phyloP scores from a whole-genome alignment of 768 basidiomycete genomes.

The Royoungia palumana region DNA sequence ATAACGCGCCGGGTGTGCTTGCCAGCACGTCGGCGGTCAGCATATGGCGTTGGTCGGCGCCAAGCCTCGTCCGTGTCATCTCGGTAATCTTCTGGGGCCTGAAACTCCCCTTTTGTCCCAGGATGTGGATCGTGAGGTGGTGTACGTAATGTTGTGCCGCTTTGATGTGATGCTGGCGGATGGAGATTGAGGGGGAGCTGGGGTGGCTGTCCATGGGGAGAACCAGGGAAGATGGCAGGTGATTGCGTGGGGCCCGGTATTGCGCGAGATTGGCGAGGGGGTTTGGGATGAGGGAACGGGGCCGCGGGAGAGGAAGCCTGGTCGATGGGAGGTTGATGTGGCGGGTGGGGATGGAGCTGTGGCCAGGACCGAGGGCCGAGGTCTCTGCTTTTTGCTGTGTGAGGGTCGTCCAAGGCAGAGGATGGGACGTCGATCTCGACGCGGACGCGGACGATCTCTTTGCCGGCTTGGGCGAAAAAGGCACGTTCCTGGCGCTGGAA shows the following conservation, averaged over 20 bases:
- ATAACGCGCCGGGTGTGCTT: slow-evolving; percentile 78
- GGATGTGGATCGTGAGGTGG: slow-evolving; percentile 45
- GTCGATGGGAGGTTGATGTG: slow-evolving; percentile 29
- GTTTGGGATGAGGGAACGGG: slow-evolving; percentile 34
- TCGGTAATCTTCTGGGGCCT: slow-evolving; percentile 45
- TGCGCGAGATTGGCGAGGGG: slow-evolving; percentile 27
- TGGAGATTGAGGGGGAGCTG: slow-evolving; percentile 36
- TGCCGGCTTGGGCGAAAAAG: slow-evolving; percentile 76
- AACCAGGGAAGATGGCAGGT: slow-evolving; percentile 27
- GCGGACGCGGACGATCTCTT: slow-evolving; percentile 71
- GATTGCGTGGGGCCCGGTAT: slow-evolving; percentile 24
- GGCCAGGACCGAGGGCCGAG: slow-evolving; percentile 28
- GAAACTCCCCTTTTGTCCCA: slow-evolving; percentile 29
- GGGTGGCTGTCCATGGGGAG: slow-evolving; percentile 32
- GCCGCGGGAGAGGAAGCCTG: slow-evolving; percentile 26
- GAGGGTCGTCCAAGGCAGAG: slow-evolving; percentile 11
- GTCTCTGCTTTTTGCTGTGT: slow-evolving; percentile 29
- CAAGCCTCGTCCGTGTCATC: slow-evolving; percentile 68
- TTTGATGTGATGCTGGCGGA: slow-evolving; percentile 23
- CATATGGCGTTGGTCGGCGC: slow-evolving; percentile 69
- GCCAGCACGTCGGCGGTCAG: slow-evolving; percentile 71
- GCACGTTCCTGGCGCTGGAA: slow-evolving; percentile 76
- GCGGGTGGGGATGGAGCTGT: slow-evolving; percentile 29
- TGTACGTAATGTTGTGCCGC: slow-evolving; percentile 37
- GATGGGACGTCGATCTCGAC: slow-evolving; percentile 60